These are phyloP conservation scores for Sporobolomyces roseus DNA, from an alignment of 768 basidiomycete genomes.

Conservation along the genomic window DNA sequence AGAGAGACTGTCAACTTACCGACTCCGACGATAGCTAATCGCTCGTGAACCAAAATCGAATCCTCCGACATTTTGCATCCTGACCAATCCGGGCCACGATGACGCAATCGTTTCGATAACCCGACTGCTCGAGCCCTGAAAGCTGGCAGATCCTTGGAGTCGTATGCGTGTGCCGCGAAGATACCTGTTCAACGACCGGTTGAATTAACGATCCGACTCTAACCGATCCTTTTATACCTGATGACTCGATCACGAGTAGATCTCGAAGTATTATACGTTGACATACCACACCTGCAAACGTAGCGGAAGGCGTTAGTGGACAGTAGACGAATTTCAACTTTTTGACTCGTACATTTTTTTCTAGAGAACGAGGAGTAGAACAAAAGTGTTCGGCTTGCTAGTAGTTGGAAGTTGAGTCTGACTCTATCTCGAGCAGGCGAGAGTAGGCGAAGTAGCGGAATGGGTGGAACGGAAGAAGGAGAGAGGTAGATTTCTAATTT, in stretches of 20 bases:
- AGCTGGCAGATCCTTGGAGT: constrained; percentile 30
- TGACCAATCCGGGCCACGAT: constrained; percentile 98
- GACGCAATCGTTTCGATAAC: constrained; percentile 81
- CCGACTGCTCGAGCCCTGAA: constrained; percentile 42
- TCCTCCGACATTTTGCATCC: constrained; percentile 68
- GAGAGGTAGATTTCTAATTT: neutral
- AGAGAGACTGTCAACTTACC: constrained; percentile 55
- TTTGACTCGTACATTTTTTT: too few relatives aligned
- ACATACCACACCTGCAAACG: too few relatives aligned
- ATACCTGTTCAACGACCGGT: constrained; percentile 40
- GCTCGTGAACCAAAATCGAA: constrained; percentile 84
- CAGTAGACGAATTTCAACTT: too few relatives aligned
- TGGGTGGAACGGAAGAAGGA: neutral
- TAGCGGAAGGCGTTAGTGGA: too few relatives aligned
- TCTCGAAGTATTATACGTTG: too few relatives aligned
- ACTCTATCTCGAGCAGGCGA: too few relatives aligned
- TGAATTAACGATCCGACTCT: too few relatives aligned
- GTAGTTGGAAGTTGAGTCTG: too few relatives aligned
- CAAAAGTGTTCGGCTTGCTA: too few relatives aligned
- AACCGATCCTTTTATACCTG: too few relatives aligned
- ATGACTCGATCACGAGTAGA: too few relatives aligned
- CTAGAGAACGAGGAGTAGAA: too few relatives aligned
- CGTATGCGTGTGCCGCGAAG: constrained; percentile 42
- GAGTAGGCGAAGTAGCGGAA: neutral
- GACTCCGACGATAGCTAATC: constrained; percentile 95